Base-by-base conservation (phyloP, 164 flowering plant species). In the Platanus orientalis region DNA sequence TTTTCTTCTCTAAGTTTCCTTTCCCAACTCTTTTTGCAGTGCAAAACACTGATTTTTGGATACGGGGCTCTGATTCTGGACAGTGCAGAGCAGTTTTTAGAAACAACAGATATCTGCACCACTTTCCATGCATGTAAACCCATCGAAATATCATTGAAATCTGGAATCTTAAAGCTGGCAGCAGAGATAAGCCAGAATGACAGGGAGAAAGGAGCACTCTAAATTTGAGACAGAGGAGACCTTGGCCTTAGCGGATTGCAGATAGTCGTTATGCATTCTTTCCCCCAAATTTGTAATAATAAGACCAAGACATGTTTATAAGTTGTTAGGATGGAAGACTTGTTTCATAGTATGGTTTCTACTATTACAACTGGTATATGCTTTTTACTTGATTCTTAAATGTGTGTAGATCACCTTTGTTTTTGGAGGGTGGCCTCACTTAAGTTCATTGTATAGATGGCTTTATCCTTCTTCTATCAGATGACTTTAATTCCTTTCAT, bases 41-140 rank as follows among this genome's bases (percentile, higher is more conserved):
- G 97, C 66, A 92, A 95, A 80, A 83, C 48, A 69, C 40, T 91
- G 81, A 92, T 95, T 6, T 83, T 92, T 27, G 86, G 81, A 75
- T 95, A 86, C 61, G 96, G 83, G 4, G 97, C 97, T 21, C n/a
- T 92, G 48, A 73, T 89, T 64, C 78, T 95, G 54, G 62, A 75
- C 12, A 87, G 89, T 64, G 87, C 88, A 3, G 89, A 85, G 76
- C 75, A 83, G 62, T 84, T 80, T 62, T 77, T 95, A 51, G 89
- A 84, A 45, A 75, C 60, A 23, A 77, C 49, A 6, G 97, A 92
- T 58, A 19, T 92, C n/a, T 91, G 97, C 78, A 65, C 73, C 25
- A 54, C 64, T 21, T 54, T 89, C 53, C 96, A 81, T 69, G 91
- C 84, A 30, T 94, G 99, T 73, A 64, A 66, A 32, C 7, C 73